Conservation (phyloP, 208 protist genomes). For the Trypanosoma cruzi region DNA sequence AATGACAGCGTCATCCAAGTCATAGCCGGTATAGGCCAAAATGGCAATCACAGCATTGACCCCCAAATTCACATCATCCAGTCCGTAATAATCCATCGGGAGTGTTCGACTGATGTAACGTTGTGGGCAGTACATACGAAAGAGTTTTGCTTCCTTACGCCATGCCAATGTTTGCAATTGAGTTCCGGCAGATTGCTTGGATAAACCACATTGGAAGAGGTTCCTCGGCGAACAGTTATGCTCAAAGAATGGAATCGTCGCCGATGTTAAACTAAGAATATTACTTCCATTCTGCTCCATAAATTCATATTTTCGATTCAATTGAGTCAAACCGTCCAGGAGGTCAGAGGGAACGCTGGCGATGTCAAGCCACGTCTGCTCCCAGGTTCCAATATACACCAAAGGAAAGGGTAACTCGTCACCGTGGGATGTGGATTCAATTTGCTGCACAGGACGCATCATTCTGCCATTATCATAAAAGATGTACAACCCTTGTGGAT, state of each 20-base stretch:
- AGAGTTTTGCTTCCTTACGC: slow-evolving; percentile 99
- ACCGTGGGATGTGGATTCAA: slow-evolving; percentile 45
- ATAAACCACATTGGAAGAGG: slow-evolving; percentile 99
- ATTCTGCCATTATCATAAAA: slow-evolving; percentile 94
- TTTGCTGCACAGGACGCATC: slow-evolving; percentile 95
- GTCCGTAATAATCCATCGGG: slow-evolving; percentile 92
- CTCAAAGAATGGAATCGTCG: slow-evolving; percentile 99
- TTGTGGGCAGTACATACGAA: slow-evolving; percentile 97
- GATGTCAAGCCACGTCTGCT: slow-evolving; percentile 99
- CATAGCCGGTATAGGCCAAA: slow-evolving; percentile 99
- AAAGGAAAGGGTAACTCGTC: slow-evolving; percentile 77
- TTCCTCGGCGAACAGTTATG: slow-evolving; percentile 99
- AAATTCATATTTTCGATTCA: slow-evolving; percentile 91
- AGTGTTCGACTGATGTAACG: slow-evolving; percentile 95
- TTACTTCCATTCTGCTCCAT: slow-evolving; percentile 95
- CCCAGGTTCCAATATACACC: slow-evolving; percentile 95
- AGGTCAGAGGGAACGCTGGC: slow-evolving; percentile 89
- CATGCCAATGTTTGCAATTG: slow-evolving; percentile 93
- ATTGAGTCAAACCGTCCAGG: slow-evolving; percentile 71
- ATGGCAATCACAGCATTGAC: slow-evolving; percentile 99
- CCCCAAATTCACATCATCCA: slow-evolving; percentile 98
- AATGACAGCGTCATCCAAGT: slow-evolving; percentile 99
- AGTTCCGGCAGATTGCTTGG: slow-evolving; percentile 99
- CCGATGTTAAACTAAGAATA: slow-evolving; percentile 97
- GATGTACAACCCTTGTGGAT: slow-evolving; percentile 85